Percentiles rank a stretch among this genome's conserved stretches.
Conservation (phyloP, 257 asterid genomes). For the Penstemon eatonii region DNA sequence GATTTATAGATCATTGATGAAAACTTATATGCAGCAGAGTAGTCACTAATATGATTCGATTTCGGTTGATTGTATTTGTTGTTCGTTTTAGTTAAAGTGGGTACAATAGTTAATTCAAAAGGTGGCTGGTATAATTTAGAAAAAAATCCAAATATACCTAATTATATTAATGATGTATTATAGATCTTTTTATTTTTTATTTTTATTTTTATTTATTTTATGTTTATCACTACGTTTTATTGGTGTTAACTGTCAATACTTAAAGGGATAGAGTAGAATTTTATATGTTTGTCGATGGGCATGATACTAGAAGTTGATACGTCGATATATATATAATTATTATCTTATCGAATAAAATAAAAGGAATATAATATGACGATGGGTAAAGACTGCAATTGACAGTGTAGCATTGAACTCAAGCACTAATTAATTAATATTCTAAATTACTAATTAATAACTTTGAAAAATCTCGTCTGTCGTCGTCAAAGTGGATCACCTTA, state of each 20-base stretch:
- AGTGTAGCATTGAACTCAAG: conserved; percentile 1
- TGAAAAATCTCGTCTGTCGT: conserved; percentile 6
- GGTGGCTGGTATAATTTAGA: conserved; percentile 18
- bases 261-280: neutral
- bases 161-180: neutral
- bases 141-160: conserved; percentile 12
- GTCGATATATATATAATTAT: neutral
- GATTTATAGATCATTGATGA: too few species aligned
- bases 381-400: conserved; percentile 18
- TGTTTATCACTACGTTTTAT: neutral
- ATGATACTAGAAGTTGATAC: neutral
- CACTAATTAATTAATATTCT: neutral
- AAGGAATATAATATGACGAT: neutral
- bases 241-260: conserved; percentile 12
- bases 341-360: neutral
- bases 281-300: conserved; percentile 15
- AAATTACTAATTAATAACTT: neutral
- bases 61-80: neutral
- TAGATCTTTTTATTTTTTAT: conserved; percentile 1
- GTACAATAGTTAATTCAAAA: conserved; percentile 4
- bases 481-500: neutral
- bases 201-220: neutral
- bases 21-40: too few species aligned
- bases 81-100: conserved; percentile 3
- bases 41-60: too few species aligned